A percentile compares a stretch with the other conserved stretches of the same genome.
These are phyloP conservation scores for Kazachstania martiniae DNA, from an alignment of 805 yeast species.

Conservation along the genomic window DNA sequence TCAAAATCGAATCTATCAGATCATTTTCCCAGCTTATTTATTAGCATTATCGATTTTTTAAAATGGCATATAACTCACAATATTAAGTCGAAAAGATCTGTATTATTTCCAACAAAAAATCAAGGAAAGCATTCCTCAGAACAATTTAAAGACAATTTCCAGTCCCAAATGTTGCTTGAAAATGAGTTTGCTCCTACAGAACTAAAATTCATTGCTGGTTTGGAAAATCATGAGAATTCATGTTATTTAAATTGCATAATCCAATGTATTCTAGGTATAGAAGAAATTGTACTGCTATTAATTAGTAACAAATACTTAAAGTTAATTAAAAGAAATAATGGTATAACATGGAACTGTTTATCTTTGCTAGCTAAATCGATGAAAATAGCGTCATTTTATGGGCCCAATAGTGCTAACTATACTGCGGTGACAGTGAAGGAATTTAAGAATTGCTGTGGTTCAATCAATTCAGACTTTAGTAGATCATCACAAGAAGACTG, in stretches of 20 bases:
- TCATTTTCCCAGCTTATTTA: too few species aligned
- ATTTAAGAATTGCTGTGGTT: constrained; percentile 60
- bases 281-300: constrained; percentile 53
- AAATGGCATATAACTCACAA: too few species aligned
- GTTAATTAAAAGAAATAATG: neutral
- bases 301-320: constrained; percentile 43
- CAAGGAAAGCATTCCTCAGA: too few species aligned
- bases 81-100: too few species aligned
- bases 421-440: constrained; percentile 44
- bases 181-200: too few species aligned
- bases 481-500: constrained; percentile 88
- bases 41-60: too few species aligned
- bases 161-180: too few species aligned
- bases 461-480: constrained; percentile 61
- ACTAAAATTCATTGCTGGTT: constrained; percentile 5
- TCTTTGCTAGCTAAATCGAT: constrained; percentile 48
- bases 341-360: constrained; percentile 50
- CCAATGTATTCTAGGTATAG: constrained; percentile 76
- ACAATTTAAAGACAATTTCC: too few species aligned
- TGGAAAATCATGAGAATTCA: constrained; percentile 38
- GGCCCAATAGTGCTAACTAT: constrained; percentile 20
- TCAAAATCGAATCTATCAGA: too few species aligned
- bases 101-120: too few species aligned
- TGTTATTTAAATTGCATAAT: constrained; percentile 86
- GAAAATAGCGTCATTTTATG: too few species aligned